Base-by-base conservation (phyloP, 352 stramenopile species). In the Phytopythium montanum region DNA sequence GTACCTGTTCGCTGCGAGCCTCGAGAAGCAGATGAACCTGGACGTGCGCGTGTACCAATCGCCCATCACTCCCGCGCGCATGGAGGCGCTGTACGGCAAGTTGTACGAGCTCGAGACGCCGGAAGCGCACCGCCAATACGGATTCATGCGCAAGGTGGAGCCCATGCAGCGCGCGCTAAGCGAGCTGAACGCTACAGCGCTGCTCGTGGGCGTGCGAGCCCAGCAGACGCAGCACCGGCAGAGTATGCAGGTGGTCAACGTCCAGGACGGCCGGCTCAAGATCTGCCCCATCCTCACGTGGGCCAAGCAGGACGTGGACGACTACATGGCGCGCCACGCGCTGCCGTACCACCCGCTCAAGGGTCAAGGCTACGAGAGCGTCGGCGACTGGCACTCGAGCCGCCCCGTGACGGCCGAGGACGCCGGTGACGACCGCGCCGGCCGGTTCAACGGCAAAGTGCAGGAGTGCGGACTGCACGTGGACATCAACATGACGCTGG, bases 41-140 rank as follows among this genome's bases (percentile, higher is more conserved):
- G 80, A 94, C 45, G 69, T 96, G 46, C 70, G 73, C 39, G 79
- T 92, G 41, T 94, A 86, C 70, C 85, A 94, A 61, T 89, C 82
- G 48, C 68, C 79, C 2, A 77, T 92, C 56, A 81, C 81, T 25
- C 76, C 87, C 0, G 86, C 87, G 23, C 78, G 81, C 25, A 94
- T 96, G 84, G 83, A 96, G 56, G 87, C 85, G 46, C 62, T 96
- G 33, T 92, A 93, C 59, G 87, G 87, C n/a, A 90, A 89, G 61
- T 70, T 95, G 18, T 91, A 84, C 68, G 79, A 94, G 60, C 56
- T 82, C 31, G 78, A 87, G 41, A 85, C 85, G 2, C 62, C 70
- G 10, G 79, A 94, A 48, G 81, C 82, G 39, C 85, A 96, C 62
- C 73, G 76, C 46, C 74, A 91, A 55, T 95, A 96, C 54, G 87